Conservation (phyloP, 2,329 filamentous ascomycete genomes). For the Colletotrichum magnum region DNA sequence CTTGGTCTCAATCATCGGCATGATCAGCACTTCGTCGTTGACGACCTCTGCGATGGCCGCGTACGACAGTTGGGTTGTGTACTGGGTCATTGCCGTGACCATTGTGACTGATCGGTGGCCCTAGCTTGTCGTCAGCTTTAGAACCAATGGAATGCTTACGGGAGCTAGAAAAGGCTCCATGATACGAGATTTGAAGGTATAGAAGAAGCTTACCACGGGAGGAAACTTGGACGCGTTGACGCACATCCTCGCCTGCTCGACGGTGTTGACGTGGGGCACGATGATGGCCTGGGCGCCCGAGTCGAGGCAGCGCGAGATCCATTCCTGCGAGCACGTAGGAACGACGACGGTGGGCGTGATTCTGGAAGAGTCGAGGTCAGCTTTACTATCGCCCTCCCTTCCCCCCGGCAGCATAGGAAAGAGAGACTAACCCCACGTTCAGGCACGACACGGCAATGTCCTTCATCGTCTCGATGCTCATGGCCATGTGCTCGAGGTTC, state of each 20-base stretch:
- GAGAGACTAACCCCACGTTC: slow-evolving; percentile 1
- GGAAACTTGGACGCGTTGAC: slow-evolving; percentile 66
- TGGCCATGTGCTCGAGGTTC: slow-evolving; percentile 32
- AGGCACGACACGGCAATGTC: slow-evolving; percentile 24
- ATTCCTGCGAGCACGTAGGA: slow-evolving; percentile 24
- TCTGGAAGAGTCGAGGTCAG: neutral
- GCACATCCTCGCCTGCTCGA: slow-evolving; percentile 60
- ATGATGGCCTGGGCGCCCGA: slow-evolving; percentile 65
- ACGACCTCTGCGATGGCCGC: slow-evolving; percentile 25
- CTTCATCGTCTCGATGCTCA: slow-evolving; percentile 33
- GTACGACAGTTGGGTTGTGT: slow-evolving; percentile 27
- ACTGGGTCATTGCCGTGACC: slow-evolving; percentile 33
- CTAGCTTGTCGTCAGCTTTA: neutral
- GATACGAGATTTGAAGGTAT: neutral
- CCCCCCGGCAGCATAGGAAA: no score
- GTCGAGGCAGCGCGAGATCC: slow-evolving; percentile 58
- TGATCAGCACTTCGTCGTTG: slow-evolving; percentile 29
- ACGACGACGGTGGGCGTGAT: slow-evolving; percentile 14
- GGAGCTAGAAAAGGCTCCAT: rapidly evolving
- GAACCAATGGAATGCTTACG: neutral
- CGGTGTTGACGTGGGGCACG: slow-evolving; percentile 62
- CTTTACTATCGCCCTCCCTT: no score
- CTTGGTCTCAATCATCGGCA: slow-evolving; percentile 33
- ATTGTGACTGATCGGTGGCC: slow-evolving; percentile 30
- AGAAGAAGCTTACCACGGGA: slow-evolving; percentile 50